These are phyloP conservation scores for Calvatia gigantea DNA, from an alignment of 768 basidiomycete genomes.

Conservation along the genomic window DNA sequence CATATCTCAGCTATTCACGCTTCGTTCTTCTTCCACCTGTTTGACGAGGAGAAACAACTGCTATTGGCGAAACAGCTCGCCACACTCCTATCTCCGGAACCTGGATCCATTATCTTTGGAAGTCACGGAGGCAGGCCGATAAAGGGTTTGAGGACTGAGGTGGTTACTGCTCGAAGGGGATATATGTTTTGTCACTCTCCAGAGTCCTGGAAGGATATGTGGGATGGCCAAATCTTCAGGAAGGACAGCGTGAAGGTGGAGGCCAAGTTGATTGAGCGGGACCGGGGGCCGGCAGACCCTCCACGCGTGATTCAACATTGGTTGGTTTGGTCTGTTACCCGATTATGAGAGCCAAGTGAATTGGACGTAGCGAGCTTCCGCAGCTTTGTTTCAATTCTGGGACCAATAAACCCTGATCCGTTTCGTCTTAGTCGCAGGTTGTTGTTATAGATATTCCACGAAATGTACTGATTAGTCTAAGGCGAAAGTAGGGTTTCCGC, in stretches of 20 bases:
- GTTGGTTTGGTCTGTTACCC: neutral
- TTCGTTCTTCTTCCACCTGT: conserved; percentile 36
- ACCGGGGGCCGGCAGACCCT: neutral
- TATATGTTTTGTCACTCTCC: conserved; percentile 14
- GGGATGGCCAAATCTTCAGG: conserved; percentile 14
- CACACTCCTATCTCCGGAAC: conserved; percentile 28
- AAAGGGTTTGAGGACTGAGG: conserved; percentile 11
- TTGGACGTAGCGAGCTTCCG: too few relatives aligned
- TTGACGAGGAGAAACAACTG: conserved; percentile 28
- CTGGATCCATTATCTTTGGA: conserved; percentile 33
- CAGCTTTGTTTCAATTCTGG: too few relatives aligned
- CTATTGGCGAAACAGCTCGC: conserved; percentile 27
- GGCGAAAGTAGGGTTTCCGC: too few relatives aligned
- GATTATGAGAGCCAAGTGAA: neutral
- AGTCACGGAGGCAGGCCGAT: conserved; percentile 32
- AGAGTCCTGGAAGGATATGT: conserved; percentile 13
- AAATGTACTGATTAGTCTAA: too few relatives aligned
- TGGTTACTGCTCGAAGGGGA: neutral
- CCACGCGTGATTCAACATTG: neutral
- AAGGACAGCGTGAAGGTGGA: conserved; percentile 12
- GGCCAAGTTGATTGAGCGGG: neutral
- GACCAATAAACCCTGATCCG: too few relatives aligned
- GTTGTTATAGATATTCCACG: too few relatives aligned
- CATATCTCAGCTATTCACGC: conserved; percentile 45
- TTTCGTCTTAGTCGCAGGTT: too few relatives aligned